Evolutionary conservation across 148 eudicot genomes (phyloP).

Genomic region (Vaccinium darrowii): DNA sequence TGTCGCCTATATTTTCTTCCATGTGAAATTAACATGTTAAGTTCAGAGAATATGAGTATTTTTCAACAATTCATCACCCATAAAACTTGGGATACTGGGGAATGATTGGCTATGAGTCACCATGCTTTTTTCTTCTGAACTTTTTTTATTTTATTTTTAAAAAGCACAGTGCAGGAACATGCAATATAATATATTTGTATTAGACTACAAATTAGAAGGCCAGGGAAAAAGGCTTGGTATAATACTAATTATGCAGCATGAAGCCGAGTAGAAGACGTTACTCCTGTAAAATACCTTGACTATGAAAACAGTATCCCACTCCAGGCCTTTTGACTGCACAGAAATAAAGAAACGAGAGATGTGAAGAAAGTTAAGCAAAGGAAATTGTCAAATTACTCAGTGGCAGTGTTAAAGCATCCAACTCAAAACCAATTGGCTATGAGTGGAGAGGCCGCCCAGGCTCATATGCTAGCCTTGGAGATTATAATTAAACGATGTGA

Average conservation of each 20-base stretch:
- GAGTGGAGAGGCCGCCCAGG: no score
- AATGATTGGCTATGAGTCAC: not conserved
- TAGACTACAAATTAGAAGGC: not conserved
- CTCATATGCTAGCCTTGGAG: no score
- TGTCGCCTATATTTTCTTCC: not conserved
- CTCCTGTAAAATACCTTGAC: conserved; percentile 58
- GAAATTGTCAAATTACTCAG: not conserved
- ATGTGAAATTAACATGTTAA: not conserved
- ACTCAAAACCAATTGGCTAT: no score
- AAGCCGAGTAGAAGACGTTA: not conserved
- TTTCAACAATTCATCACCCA: conserved; percentile 1
- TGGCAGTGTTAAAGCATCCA: not conserved
- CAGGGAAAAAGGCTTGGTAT: not conserved
- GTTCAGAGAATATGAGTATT: not conserved
- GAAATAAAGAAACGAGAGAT: conserved; percentile 3
- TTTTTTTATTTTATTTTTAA: not conserved
- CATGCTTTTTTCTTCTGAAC: not conserved
- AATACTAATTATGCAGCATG: conserved; percentile 6
- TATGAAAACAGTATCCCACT: conserved; percentile 95
- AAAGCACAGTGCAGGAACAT: not conserved
- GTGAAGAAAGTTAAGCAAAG: conserved; percentile 14
- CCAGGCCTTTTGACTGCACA: conserved; percentile 94
- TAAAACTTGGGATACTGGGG: not conserved
- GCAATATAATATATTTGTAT: not conserved
- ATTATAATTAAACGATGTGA: no score